Conservation (phyloP, 2,329 filamentous ascomycete species). For the Teratosphaeria epicoccoides region DNA sequence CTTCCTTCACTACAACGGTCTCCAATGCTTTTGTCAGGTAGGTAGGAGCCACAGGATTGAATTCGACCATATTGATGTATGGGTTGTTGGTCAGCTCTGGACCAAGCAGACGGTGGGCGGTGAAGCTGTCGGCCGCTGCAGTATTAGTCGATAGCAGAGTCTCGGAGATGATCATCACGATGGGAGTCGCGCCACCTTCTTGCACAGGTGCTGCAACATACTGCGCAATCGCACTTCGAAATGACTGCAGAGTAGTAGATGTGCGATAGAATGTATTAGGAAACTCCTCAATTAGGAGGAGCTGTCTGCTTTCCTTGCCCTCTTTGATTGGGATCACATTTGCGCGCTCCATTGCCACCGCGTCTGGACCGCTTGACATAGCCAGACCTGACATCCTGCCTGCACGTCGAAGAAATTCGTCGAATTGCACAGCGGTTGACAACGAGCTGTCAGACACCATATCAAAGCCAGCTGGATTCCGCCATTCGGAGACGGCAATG, state of each 20-base stretch:
- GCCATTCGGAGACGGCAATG: conserved; percentile 78
- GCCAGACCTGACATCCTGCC: conserved; percentile 69
- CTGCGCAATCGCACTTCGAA: conserved; percentile 63
- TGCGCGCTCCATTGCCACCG: not conserved
- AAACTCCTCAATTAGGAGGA: conserved; percentile 41
- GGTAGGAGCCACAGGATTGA: conserved; percentile 83
- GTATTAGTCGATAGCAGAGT: conserved; percentile 77
- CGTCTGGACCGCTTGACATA: conserved; percentile 20
- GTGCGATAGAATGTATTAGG: conserved; percentile 39
- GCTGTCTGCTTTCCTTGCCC: conserved; percentile 16
- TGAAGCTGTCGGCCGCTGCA: conserved; percentile 80
- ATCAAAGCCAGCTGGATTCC: conserved; percentile 60
- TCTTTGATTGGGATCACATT: not conserved
- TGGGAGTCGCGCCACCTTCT: conserved; percentile 36
- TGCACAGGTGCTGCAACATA: conserved; percentile 51
- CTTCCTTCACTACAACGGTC: conserved; percentile 72
- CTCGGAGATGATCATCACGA: conserved; percentile 87
- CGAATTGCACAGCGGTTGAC: conserved; percentile 71
- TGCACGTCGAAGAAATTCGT: conserved; percentile 77
- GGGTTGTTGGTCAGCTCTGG: conserved; percentile 76
- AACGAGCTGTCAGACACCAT: conserved; percentile 47
- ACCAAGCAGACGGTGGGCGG: conserved; percentile 78
- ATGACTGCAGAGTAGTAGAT: conserved; percentile 35
- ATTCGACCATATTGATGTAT: conserved; percentile 70
- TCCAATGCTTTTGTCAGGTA: conserved; percentile 77